Conservation (phyloP, 345 rosid genomes). For the Viola odorata region DNA sequence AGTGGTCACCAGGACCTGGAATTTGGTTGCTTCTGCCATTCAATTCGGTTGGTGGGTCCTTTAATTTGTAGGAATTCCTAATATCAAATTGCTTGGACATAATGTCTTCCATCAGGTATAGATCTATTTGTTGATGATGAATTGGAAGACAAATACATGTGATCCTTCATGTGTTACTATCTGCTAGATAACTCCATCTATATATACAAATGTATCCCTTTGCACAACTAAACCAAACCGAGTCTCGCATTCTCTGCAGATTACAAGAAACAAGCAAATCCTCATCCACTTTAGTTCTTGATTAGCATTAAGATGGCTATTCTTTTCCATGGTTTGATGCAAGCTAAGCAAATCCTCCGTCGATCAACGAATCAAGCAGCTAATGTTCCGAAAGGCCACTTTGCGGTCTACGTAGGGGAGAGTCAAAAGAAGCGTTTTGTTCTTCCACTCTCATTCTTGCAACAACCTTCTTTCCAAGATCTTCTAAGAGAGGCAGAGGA, state of each 20-base stretch:
- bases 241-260: background rate
- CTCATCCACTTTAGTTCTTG: background rate
- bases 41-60: too few relatives aligned
- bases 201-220: background rate
- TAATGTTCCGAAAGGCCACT: slow-evolving; percentile 9
- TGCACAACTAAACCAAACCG: background rate
- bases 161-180: slow-evolving; percentile 19
- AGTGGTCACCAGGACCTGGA: too few relatives aligned
- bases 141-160: slow-evolving; percentile 30
- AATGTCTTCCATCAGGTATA: background rate
- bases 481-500: slow-evolving; percentile 11
- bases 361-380: background rate
- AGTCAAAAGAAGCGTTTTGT: slow-evolving; percentile 5
- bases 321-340: background rate
- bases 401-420: slow-evolving; percentile 11
- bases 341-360: background rate
- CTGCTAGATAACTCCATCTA: slow-evolving; percentile 6
- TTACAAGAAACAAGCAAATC: background rate
- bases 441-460: slow-evolving; percentile 7
- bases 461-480: slow-evolving; percentile 9
- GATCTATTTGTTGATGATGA: slow-evolving; percentile 5
- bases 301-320: background rate
- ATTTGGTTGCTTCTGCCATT: too few relatives aligned
- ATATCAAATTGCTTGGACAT: background rate
- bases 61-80: too few relatives aligned